Evolutionary conservation across 495 filamentous ascomycete species (phyloP).

Genomic region (Penicillium dipodomyicola): DNA sequence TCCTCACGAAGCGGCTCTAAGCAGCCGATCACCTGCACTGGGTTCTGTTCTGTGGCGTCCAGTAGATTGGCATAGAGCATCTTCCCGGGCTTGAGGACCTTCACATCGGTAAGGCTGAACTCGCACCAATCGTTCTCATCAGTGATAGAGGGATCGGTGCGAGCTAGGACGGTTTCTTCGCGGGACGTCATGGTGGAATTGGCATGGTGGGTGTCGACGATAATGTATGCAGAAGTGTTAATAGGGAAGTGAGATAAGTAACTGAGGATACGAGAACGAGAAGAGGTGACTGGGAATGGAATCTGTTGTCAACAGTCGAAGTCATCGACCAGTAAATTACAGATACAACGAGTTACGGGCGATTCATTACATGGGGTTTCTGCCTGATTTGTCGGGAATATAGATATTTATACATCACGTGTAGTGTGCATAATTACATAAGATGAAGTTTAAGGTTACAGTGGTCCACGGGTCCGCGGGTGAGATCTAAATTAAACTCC

Average conservation of each 20-base stretch:
- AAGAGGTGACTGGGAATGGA: constrained; percentile 14
- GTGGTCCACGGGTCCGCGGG: neutral
- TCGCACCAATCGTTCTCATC: constrained; percentile 62
- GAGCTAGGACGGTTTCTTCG: constrained; percentile 56
- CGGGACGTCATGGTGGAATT: constrained; percentile 47
- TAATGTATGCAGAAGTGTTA: neutral
- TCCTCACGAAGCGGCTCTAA: constrained; percentile 48
- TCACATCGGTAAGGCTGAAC: constrained; percentile 53
- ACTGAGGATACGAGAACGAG: neutral
- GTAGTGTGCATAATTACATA: neutral
- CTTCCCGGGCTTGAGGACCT: constrained; percentile 49
- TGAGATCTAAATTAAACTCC: neutral
- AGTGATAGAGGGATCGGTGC: constrained; percentile 50
- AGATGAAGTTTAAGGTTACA: neutral
- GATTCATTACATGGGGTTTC: constrained; percentile 15
- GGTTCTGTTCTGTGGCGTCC: constrained; percentile 49
- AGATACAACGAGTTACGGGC: constrained; percentile 14
- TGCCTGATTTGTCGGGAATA: neutral
- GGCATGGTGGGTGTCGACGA: constrained; percentile 28
- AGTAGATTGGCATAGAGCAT: constrained; percentile 53
- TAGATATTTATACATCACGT: neutral
- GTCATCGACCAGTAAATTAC: constrained; percentile 24
- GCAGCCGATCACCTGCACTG: constrained; percentile 54
- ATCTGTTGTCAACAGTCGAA: constrained; percentile 18
- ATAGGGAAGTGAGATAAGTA: constrained; percentile 2